Evolutionary conservation across 805 yeast genomes (phyloP), one percentile per base, ranked within the genome.

Genomic region (Scheffersomyces lignosus): DNA sequence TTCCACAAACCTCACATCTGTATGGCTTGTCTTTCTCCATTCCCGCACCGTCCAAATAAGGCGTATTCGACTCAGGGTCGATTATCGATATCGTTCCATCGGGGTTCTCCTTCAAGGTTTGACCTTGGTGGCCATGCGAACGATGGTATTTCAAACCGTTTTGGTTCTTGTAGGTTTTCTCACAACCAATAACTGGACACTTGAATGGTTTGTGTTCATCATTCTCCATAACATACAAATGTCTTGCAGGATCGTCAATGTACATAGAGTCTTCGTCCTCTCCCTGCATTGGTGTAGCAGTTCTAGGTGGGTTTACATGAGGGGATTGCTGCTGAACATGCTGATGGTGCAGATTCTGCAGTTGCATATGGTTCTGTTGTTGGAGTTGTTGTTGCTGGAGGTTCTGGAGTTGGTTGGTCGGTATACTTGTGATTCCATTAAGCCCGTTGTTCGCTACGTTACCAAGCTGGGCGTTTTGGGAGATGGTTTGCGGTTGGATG

Each of bases 141-240:
- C 96, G 77, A 65, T 93, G 99, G 64, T 93, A 93, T 62, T 93
- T 93, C 56, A 93, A 73, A 13, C 99, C 99, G 58, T 93, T 93
- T 66, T 93, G 99, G 63, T 93, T 93, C 69, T 93, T 93, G 64
- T 93, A 93, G 18, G 91, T 90, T 71, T 93, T 93, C 52, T 90
- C 97, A 64, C 99, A 93, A 5, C 99, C 99, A 54, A 89, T 86
- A 29, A 93, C 99, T 0, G 98, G 99, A 68, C 99, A 93, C 60
- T 85, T 89, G 70, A 83, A 93, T 20, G 99, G 99, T 62, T 93
- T 83, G 59, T 88, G 86, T 50, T 90, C 96, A 40, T 87, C 90
- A 44, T 81, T 83, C 63, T 90, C 97, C 71, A 87, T 82, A 23
- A 90, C 96, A 57, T 93, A 91, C 41, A 91, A 66, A 57, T 90